Evolutionary conservation across 2,329 filamentous ascomycete genomes (phyloP).

Genomic region (Hypoxylon sp.): DNA sequence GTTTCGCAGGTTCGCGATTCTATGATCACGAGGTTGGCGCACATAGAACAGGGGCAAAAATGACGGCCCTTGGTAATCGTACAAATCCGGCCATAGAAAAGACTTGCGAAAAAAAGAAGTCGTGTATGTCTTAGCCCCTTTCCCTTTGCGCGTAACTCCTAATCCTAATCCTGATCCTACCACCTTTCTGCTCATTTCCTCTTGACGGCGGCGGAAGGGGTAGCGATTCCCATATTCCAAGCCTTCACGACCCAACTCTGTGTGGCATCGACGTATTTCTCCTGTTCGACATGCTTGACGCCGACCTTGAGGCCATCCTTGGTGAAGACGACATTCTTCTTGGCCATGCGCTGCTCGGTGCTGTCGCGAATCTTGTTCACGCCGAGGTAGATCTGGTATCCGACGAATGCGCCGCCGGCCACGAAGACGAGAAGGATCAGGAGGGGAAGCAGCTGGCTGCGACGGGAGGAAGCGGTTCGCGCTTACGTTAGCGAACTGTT

Average conservation of each 20-base stretch:
- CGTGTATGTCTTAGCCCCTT: too few relatives aligned
- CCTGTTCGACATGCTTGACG: constrained; percentile 71
- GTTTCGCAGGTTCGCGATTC: neutral
- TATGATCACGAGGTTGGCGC: constrained; percentile 3
- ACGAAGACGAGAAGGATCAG: constrained; percentile 69
- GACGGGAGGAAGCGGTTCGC: constrained; percentile 17
- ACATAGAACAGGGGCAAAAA: constrained; percentile 11
- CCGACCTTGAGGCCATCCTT: constrained; percentile 78
- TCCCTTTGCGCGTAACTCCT: too few relatives aligned
- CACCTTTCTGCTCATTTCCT: constrained; percentile 43
- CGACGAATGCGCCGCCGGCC: constrained; percentile 67
- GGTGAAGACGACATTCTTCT: constrained; percentile 78
- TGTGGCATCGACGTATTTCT: constrained; percentile 77
- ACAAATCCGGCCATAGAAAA: neutral
- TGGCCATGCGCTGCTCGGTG: constrained; percentile 74
- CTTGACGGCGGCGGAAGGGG: constrained; percentile 47
- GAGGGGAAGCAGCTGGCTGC: constrained; percentile 71
- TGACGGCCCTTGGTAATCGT: constrained; percentile 5
- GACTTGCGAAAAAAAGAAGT: constrained; percentile 6
- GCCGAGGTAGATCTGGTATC: constrained; percentile 77
- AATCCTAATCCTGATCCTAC: too few relatives aligned
- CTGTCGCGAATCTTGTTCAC: constrained; percentile 70
- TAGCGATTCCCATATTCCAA: constrained; percentile 61
- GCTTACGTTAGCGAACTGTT: constrained; percentile 25
- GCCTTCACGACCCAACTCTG: constrained; percentile 74